These are phyloP conservation scores for Melastoma malabathricum DNA, from an alignment of 345 rosid genomes.

Conservation along the genomic window DNA sequence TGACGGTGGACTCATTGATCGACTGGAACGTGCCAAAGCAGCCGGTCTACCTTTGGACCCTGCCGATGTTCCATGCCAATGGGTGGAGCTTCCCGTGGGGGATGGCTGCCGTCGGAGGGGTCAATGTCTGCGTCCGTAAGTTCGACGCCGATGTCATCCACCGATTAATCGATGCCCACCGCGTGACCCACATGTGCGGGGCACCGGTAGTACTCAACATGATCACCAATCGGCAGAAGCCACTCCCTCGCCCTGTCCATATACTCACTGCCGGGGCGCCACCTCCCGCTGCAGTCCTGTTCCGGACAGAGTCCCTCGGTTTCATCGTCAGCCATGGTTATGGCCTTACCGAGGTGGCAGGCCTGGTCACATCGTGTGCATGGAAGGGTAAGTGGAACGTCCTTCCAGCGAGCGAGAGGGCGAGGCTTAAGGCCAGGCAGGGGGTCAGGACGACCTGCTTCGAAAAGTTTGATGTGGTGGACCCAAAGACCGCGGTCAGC, in stretches of 20 bases:
- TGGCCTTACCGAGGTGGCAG: slow-evolving; percentile 64
- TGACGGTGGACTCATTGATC: slow-evolving; percentile 34
- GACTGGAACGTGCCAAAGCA: slow-evolving; percentile 46
- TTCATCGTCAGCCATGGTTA: slow-evolving; percentile 63
- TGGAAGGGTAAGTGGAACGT: slow-evolving; percentile 72
- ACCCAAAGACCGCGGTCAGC: slow-evolving; percentile 27
- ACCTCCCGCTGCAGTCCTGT: slow-evolving; percentile 60
- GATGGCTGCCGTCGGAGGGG: slow-evolving; percentile 74
- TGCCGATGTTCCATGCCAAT: slow-evolving; percentile 81
- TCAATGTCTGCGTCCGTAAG: slow-evolving; percentile 60
- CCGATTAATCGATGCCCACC: slow-evolving; percentile 30
- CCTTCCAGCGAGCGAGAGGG: slow-evolving; percentile 41
- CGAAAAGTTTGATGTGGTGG: slow-evolving; percentile 43
- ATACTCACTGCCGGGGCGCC: slow-evolving; percentile 74
- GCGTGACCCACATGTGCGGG: slow-evolving; percentile 79
- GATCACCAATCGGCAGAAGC: slow-evolving; percentile 29
- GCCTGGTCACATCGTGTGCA: slow-evolving; percentile 43
- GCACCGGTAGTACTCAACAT: slow-evolving; percentile 82
- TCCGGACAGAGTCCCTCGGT: slow-evolving; percentile 49
- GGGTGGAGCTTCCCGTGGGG: slow-evolving; percentile 80
- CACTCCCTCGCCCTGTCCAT: slow-evolving; percentile 33
- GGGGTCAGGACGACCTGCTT: slow-evolving; percentile 44
- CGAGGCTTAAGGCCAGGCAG: slow-evolving; percentile 57
- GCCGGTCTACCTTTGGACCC: slow-evolving; percentile 77
- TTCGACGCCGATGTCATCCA: slow-evolving; percentile 40